Base-by-base conservation (phyloP, 1,139 yeast genomes). In the Suhomyces bribrorum region DNA sequence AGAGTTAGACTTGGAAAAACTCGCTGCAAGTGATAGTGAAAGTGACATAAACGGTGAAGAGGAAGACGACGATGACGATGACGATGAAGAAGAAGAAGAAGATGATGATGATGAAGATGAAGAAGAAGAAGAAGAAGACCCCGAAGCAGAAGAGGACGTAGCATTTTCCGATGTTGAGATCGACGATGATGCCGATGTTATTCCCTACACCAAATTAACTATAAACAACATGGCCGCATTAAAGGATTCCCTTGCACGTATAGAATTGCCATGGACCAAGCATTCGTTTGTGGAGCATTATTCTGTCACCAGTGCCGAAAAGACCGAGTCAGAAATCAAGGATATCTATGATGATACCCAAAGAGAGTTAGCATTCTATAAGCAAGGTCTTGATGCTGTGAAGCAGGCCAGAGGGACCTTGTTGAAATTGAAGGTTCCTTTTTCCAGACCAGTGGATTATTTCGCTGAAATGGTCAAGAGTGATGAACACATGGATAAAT, bases 401-500 rank as follows among this genome's bases (percentile, higher is more conserved):
- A 67, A 75, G 43, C 77, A 75, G 53, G 96, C 88, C 26, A 83
- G 92, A 57, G 66, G 75, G 36, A 76, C 77, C 34, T 73, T 90
- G 36, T 61, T 74, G 41, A 79, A 79, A 59, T 73, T 83, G 51
- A 83, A 83, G 57, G 81, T 89, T 16, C 92, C 97, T 42, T 92
- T 92, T 62, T 75, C 95, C 27, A 81, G 99, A 62, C 99, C 99
- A 20, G 69, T 80, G 54, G 99, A 92, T 62, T 92, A 87, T 63
- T 92, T 92, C 67, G 99, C 99, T 8, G 99, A 92, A 66, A 92
- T 92, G 99, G 87, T 89, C 47, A 92, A 92, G 71, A 84, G 90
- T 44, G 99, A 92, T 62, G 97, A 89, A 62, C 99, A 92, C 64
- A 92, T 92, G 99, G 97, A 89, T 58, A 87, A 81, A 65, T 76